Base-by-base conservation (phyloP, 2,329 filamentous ascomycete species). In the Dothideomycetidae sp. region DNA sequence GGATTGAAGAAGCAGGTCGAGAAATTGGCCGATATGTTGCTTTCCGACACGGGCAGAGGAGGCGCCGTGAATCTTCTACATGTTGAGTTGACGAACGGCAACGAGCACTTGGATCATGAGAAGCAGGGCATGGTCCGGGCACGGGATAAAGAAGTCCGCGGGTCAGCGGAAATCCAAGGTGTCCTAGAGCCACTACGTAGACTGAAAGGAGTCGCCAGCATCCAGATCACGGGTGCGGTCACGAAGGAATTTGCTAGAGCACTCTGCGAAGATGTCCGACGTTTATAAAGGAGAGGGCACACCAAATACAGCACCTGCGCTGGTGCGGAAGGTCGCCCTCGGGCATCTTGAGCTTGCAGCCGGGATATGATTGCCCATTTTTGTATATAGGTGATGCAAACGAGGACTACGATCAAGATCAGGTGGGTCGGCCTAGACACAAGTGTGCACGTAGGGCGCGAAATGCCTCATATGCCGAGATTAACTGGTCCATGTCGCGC, bases 181-280 rank as follows among this genome's bases (percentile, higher is more conserved):
- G 60, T 66, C 35, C 48, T 67, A 3, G 55, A 61, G 39, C 63
- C 62, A 1, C 59, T 66, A 26, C 48, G 49, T 16, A 43, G 48
- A 35, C 43, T 66, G 16, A 44, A 48, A 30, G 56, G 53, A 1
- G 56, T 63, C 4, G 48, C 56, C 4, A 51, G 56, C 14, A 54
- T 52, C 3, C 42, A 47, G 10, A 48, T 65, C 10, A 55, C 49
- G 10, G 62, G 63, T 13, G 49, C 54, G 1, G 58, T 65, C 4
- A 57, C 52, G 21, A 49, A 55, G 13, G 53, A 50, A 12, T 64
- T 58, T 42, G 57, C 53, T 4, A 43, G 47, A 13, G 44, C 36
- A 15, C 42, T 64, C 31, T 40, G 44, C 40, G 26, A 52, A 48
- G 29, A 57, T 62, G 21, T 26, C n/a, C 21, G 21, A n/a, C 21